Percentiles rank a stretch among this genome's conserved stretches.
Conservation (phyloP, 2,329 filamentous ascomycete species). For the Pestalotiopsis sp. region DNA sequence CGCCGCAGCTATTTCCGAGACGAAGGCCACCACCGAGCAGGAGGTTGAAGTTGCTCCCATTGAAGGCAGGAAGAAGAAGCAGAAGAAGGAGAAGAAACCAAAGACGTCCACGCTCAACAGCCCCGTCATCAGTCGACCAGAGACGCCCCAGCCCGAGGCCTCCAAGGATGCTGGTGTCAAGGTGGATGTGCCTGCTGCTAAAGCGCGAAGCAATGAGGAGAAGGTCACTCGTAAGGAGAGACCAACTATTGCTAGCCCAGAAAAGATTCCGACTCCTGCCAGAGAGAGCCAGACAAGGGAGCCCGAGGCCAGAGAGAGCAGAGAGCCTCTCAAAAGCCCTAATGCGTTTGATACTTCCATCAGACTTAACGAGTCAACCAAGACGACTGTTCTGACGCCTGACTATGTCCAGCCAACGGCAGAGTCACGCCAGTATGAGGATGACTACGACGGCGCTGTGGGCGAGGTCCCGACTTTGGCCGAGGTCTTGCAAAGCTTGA, state of each 20-base stretch:
- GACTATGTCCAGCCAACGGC: constrained; percentile 32
- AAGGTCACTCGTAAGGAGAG: constrained; percentile 22
- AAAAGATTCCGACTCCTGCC: constrained; percentile 23
- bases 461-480: constrained; percentile 33
- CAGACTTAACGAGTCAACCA: constrained; percentile 36
- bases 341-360: constrained; percentile 33
- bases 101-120: constrained; percentile 42
- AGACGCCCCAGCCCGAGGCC: constrained; percentile 33
- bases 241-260: constrained; percentile 19
- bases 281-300: constrained; percentile 27
- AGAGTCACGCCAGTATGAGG: constrained; percentile 28
- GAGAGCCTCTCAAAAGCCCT: constrained; percentile 30
- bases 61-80: constrained; percentile 80
- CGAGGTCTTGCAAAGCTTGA: constrained; percentile 41
- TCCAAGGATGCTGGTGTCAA: constrained; percentile 27
- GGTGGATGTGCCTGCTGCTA: constrained; percentile 27
- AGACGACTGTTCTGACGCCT: constrained; percentile 37
- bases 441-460: constrained; percentile 31
- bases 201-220: constrained; percentile 22
- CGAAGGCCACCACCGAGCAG: constrained; percentile 50
- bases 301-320: constrained; percentile 25
- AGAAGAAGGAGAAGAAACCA: constrained; percentile 73
- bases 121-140: constrained; percentile 28
- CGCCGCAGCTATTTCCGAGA: constrained; percentile 55
- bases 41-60: constrained; percentile 70